A percentile compares a stretch with the other conserved stretches of the same genome.
phyloP scores from a whole-genome alignment of 1,139 yeast genomes.

The Zygosaccharomyces pseudobailii region DNA sequence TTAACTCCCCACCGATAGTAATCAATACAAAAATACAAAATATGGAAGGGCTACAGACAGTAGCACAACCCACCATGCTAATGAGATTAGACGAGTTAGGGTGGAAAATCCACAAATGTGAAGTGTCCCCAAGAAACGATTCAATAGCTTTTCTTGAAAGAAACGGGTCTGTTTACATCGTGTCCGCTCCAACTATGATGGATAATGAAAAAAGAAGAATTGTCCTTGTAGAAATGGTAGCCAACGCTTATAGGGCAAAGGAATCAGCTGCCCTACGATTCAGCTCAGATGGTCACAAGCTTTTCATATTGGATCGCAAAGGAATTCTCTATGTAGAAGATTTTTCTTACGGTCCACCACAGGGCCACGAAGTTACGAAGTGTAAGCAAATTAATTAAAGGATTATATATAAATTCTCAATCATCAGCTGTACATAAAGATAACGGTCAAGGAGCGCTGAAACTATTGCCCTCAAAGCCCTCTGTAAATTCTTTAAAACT shows the following conservation, averaged over 20 bases:
- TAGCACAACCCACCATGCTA: conserved; percentile 53
- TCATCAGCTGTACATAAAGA: not conserved
- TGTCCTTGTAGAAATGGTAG: conserved; percentile 70
- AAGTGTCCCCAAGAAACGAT: conserved; percentile 81
- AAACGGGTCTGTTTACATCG: conserved; percentile 68
- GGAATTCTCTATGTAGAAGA: conserved; percentile 77
- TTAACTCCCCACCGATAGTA: conserved; percentile 55
- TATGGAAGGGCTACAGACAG: conserved; percentile 37
- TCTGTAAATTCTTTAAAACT: conserved; percentile 55
- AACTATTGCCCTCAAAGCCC: conserved; percentile 67
- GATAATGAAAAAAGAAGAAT: conserved; percentile 53
- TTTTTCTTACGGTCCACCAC: conserved; percentile 81
- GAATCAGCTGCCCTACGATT: conserved; percentile 76
- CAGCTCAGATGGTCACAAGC: conserved; percentile 74
- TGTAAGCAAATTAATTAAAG: conserved; percentile 51
- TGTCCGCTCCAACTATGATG: conserved; percentile 57
- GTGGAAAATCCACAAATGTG: conserved; percentile 63
- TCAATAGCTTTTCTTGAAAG: conserved; percentile 76
- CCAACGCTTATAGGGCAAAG: conserved; percentile 60
- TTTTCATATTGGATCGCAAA: conserved; percentile 72
- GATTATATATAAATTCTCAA: not conserved
- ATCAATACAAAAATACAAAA: conserved; percentile 50
- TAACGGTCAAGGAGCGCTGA: conserved; percentile 37
- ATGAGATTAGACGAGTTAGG: conserved; percentile 77
- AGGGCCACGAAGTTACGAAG: conserved; percentile 71